Base-by-base conservation (phyloP, 2,329 filamentous ascomycete genomes). In the Setomelanomma holmii region DNA sequence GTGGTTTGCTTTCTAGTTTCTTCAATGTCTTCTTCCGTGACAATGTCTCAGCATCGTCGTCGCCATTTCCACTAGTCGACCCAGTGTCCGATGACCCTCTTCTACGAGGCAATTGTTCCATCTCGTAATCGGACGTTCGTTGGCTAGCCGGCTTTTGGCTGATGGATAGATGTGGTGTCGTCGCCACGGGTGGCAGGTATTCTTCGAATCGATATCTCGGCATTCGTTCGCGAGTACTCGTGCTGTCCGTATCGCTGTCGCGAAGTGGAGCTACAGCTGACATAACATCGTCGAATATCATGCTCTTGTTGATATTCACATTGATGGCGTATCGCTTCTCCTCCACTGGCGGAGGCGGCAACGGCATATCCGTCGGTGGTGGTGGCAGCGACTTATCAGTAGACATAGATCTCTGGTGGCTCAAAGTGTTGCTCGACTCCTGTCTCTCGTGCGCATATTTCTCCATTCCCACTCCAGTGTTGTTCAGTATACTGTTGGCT, bases 221-320 rank as follows among this genome's bases (percentile, higher is more conserved):
- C 24, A 55, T 45, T 17, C 58, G 61, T 10, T 63, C 62, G 12
- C 56, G 60, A 11, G 55, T 51, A n/a, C 45, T 57, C 8, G n/a
- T 41, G 23, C 51, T 40, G 8, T 52, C 49, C 6, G 54, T 46
- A n/a, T 41, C 53, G 38, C 52, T 49, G 22, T 51, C 41, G 40
- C 47, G 34, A 11, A 36, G 10, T 36, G 27, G 27, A 3, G 58
- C 60, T 19, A 56, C 55, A n/a, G 55, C 55, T 43, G 62, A 63
- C 53, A 60, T 58, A 17, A 60, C 51, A 20, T 67, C 63, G 22
- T 67, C 64, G 23, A 67, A 64, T 1, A 67, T 63, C 59, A 64
- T 67, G 52, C 64, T 67, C 46, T 67, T 67, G 42, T 66, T 64
- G 44, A 67, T 67, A 23, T 58, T 67, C 35, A 67, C 64, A 10